Percentiles rank a stretch among this genome's conserved stretches.
Evolutionary conservation across 2,329 filamentous ascomycete species (phyloP).

Genomic region (Eurotiales sp.): DNA sequence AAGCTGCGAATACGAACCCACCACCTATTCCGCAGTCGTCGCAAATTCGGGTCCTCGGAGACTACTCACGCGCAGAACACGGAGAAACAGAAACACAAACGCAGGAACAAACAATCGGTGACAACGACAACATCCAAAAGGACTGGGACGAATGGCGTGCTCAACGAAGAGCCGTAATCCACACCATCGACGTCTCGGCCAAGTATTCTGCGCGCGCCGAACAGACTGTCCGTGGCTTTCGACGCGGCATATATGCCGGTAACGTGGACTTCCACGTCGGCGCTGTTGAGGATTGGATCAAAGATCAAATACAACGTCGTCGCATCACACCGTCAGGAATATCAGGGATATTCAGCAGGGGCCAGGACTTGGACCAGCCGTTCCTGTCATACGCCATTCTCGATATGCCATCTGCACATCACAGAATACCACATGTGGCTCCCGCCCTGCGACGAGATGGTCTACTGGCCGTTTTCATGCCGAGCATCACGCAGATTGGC

Average conservation of each 20-base stretch:
- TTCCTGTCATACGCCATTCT: conserved; percentile 71
- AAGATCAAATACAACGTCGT: conserved; percentile 46
- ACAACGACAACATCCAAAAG: conserved; percentile 23
- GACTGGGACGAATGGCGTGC: conserved; percentile 45
- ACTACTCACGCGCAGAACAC: conserved; percentile 20
- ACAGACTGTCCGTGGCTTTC: conserved; percentile 63
- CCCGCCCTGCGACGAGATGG: conserved; percentile 61
- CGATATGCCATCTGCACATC: conserved; percentile 65
- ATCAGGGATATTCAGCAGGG: neutral
- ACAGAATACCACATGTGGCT: conserved; percentile 43
- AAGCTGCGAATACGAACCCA: conserved; percentile 63
- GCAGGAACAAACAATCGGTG: no score
- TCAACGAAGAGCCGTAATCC: conserved; percentile 65
- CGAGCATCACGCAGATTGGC: conserved; percentile 73
- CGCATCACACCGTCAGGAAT: conserved; percentile 7
- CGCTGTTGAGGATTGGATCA: conserved; percentile 61
- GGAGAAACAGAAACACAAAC: conserved; percentile 19
- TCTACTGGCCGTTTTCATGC: conserved; percentile 66
- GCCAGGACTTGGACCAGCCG: conserved; percentile 35
- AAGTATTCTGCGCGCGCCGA: conserved; percentile 63
- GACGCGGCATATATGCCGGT: conserved; percentile 64
- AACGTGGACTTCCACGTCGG: conserved; percentile 72
- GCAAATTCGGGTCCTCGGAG: conserved; percentile 29
- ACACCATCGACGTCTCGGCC: conserved; percentile 65
- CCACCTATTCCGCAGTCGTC: conserved; percentile 39